These are phyloP conservation scores for Candida pseudocylindracea DNA, from an alignment of 1,139 yeast species.

Conservation along the genomic window DNA sequence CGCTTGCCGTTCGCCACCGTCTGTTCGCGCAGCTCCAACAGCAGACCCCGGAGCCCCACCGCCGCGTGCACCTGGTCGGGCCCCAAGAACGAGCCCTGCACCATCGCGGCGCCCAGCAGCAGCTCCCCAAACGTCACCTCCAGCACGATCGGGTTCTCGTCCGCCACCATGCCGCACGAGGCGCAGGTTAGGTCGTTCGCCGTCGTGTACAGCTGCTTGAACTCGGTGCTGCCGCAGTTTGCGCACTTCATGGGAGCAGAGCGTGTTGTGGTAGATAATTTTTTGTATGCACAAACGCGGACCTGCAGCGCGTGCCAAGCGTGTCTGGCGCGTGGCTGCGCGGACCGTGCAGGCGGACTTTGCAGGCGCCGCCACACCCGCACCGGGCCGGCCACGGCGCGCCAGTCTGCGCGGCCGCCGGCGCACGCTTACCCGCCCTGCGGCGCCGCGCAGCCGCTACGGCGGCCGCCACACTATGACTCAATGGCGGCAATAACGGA, in stretches of 20 bases:
- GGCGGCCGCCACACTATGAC: too few relatives aligned
- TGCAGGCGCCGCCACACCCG: too few relatives aligned
- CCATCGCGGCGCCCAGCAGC: conserved; percentile 84
- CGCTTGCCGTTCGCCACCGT: conserved; percentile 66
- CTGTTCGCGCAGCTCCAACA: conserved; percentile 73
- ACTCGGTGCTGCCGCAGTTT: neutral
- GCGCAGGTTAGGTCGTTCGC: conserved; percentile 61
- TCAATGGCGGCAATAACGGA: too few relatives aligned
- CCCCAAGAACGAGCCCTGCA: conserved; percentile 83
- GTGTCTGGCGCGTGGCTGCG: too few relatives aligned
- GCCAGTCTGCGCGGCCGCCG: too few relatives aligned
- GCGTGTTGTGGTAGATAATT: neutral
- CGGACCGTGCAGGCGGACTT: too few relatives aligned
- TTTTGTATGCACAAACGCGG: too few relatives aligned
- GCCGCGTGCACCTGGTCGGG: conserved; percentile 71
- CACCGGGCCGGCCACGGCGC: too few relatives aligned
- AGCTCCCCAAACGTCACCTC: conserved; percentile 91
- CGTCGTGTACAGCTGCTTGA: conserved; percentile 2
- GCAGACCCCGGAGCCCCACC: conserved; percentile 32
- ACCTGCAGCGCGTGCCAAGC: too few relatives aligned
- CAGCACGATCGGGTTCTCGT: conserved; percentile 85
- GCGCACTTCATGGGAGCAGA: neutral
- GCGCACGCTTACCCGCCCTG: too few relatives aligned
- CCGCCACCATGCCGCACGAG: conserved; percentile 68
- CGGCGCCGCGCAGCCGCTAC: too few relatives aligned